phyloP scores from a whole-genome alignment of 176 grass and related monocot species.

The Phragmites australis region DNA sequence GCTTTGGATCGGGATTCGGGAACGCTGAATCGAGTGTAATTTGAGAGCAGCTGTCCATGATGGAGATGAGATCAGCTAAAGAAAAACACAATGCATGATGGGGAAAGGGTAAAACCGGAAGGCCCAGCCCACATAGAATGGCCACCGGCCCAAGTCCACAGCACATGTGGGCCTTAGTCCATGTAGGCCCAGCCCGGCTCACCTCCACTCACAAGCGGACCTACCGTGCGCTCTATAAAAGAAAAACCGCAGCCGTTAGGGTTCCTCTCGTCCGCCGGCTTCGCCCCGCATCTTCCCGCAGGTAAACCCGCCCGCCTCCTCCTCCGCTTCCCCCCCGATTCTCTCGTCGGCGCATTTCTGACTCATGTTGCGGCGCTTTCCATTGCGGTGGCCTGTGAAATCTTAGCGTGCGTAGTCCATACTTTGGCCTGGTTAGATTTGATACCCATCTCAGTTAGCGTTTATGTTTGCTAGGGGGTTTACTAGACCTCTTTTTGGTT shows the following conservation, averaged over 20 bases:
- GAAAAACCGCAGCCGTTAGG: background rate
- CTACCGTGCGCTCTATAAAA: background rate
- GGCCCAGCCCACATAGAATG: background rate
- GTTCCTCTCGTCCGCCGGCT: slow-evolving; percentile 2
- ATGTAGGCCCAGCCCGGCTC: background rate
- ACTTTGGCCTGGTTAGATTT: background rate
- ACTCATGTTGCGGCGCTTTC: background rate
- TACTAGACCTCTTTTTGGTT: background rate
- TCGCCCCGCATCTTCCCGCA: background rate
- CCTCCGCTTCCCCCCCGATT: background rate
- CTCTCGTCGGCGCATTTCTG: background rate
- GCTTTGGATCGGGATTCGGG: too few relatives aligned
- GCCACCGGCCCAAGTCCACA: background rate
- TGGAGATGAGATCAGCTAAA: too few relatives aligned
- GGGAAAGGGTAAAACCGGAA: too few relatives aligned
- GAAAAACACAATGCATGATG: too few relatives aligned
- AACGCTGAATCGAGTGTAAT: too few relatives aligned
- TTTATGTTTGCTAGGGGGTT: background rate
- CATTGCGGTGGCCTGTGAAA: too few relatives aligned
- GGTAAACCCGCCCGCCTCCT: background rate
- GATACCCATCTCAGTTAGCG: background rate
- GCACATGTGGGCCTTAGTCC: background rate
- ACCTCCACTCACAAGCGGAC: background rate
- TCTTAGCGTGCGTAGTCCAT: background rate
- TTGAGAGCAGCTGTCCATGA: too few relatives aligned